A percentile compares a stretch with the other conserved stretches of the same genome.
phyloP scores from a whole-genome alignment of 164 flowering plant species.

The grape (Vitis vinifera) region ASM3070453v1 NC_081807.1:7841501-7842000 shows the following conservation, averaged over 20 bases:
- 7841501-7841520: background rate
- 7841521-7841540: background rate
- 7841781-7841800: background rate
- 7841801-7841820: background rate
- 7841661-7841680: background rate
- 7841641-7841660: background rate
- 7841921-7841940: background rate
- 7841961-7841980: background rate
- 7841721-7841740: no score
- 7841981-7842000: slow-evolving; percentile 6
- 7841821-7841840: no score
- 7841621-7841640: background rate
- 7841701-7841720: no score
- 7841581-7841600: background rate
- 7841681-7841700: no score
- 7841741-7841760: no score
- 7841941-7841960: background rate
- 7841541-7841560: background rate
- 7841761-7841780: background rate
- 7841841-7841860: no score
- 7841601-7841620: background rate
- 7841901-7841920: background rate
- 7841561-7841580: background rate
- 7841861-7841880: no score
- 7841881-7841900: background rate